Evolutionary conservation across 2,329 filamentous ascomycete species (phyloP).

Genomic region (Arthroderma sp.): DNA sequence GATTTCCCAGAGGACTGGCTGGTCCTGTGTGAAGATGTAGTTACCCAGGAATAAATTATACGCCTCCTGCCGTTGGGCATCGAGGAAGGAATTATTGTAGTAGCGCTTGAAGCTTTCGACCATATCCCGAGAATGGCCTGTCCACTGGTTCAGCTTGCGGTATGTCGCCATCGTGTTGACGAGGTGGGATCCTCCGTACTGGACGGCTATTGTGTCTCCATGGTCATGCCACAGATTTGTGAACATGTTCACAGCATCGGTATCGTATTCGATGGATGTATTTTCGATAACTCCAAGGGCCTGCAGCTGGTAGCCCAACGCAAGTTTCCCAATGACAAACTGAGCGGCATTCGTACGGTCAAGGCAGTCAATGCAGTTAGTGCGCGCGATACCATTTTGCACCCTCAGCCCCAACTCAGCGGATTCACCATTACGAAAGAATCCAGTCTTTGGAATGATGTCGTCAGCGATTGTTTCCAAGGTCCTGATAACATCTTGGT

Average conservation of each 20-base stretch:
- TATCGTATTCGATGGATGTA: slow-evolving; percentile 77
- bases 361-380: slow-evolving; percentile 95
- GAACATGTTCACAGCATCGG: slow-evolving; percentile 88
- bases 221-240: slow-evolving; percentile 98
- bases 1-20: slow-evolving; percentile 95
- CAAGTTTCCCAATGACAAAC: slow-evolving; percentile 92
- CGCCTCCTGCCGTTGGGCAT: slow-evolving; percentile 93
- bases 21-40: slow-evolving; percentile 73
- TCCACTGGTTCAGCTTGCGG: slow-evolving; percentile 98
- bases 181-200: slow-evolving; percentile 92
- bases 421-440: slow-evolving; percentile 84
- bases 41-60: slow-evolving; percentile 97
- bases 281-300: slow-evolving; percentile 76
- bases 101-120: slow-evolving; percentile 98
- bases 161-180: slow-evolving; percentile 99
- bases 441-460: slow-evolving; percentile 72
- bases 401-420: slow-evolving; percentile 52
- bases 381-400: slow-evolving; percentile 86
- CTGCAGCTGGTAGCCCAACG: slow-evolving; percentile 81
- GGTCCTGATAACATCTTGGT: slow-evolving; percentile 87
- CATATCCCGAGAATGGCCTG: slow-evolving; percentile 93
- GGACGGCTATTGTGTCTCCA: slow-evolving; percentile 91
- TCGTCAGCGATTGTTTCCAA: slow-evolving; percentile 82
- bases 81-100: slow-evolving; percentile 96
- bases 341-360: slow-evolving; percentile 96